A percentile compares a stretch with the other conserved stretches of the same genome.
Conservation (phyloP, 768 basidiomycete species). For the Lentinula aciculospora region DNA sequence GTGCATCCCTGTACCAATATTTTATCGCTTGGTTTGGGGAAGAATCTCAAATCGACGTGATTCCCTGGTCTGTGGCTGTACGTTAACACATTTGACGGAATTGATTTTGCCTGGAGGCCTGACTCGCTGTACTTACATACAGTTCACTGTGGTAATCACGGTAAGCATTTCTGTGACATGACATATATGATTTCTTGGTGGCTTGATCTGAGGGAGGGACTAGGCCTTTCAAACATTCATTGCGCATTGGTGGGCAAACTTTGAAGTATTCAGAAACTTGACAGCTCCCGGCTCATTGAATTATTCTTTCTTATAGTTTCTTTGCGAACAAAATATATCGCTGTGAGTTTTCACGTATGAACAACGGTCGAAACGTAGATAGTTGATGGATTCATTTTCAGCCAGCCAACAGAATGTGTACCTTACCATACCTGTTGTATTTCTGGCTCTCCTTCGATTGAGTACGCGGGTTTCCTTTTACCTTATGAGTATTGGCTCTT, state of each 20-base stretch:
- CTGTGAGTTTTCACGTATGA: neutral
- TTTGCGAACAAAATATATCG: constrained; percentile 7
- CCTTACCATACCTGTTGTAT: neutral
- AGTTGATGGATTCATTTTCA: neutral
- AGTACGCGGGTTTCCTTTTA: neutral
- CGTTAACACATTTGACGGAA: neutral
- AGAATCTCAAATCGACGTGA: neutral
- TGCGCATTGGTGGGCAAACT: neutral
- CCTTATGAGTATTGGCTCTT: neutral
- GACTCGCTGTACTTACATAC: neutral
- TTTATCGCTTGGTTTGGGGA: constrained; percentile 3
- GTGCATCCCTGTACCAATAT: neutral
- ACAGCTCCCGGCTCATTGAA: neutral
- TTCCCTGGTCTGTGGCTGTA: constrained; percentile 6
- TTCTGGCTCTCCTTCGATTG: constrained; percentile 5
- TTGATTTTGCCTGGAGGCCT: neutral
- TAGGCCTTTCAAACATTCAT: constrained; percentile 5
- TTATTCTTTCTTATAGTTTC: too few species aligned
- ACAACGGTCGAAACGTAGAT: neutral
- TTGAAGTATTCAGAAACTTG: neutral
- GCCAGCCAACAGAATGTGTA: constrained; percentile 3
- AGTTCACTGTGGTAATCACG: constrained; percentile 4
- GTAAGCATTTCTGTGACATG: neutral
- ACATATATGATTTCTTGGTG: neutral
- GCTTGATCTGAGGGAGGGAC: neutral